A percentile compares a stretch with the other conserved stretches of the same genome.
phyloP scores from a whole-genome alignment of 139 green algal species.

The Coccomyxa sp. region DNA sequence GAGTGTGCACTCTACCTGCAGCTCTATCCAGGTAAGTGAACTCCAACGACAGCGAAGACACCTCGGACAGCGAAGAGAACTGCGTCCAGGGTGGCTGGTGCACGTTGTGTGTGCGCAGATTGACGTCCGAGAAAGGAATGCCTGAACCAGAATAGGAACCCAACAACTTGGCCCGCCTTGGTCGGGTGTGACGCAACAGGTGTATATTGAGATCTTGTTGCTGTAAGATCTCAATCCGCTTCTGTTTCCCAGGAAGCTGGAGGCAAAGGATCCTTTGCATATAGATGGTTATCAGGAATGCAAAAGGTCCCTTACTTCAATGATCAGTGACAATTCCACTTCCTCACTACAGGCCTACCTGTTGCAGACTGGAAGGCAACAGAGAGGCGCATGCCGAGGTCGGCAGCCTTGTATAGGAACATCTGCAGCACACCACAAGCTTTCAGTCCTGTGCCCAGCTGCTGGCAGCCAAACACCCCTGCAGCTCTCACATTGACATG shows the following conservation, averaged over 20 bases:
- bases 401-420: conserved; percentile 27
- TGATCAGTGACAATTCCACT: no score
- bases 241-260: no score
- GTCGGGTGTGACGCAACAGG: not conserved
- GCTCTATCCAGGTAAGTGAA: conserved; percentile 50
- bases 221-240: no score
- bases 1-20: not conserved
- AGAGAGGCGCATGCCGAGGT: conserved; percentile 38
- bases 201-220: no score
- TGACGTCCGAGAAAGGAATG: conserved; percentile 53
- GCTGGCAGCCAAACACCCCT: no score
- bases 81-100: conserved; percentile 20
- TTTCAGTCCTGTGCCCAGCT: not conserved
- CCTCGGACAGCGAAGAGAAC: conserved; percentile 64
- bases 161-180: not conserved
- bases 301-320: no score
- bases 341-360: conserved; percentile 2
- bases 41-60: conserved; percentile 74
- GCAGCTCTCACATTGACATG: not conserved
- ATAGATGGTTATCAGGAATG: no score
- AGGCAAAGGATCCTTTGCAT: no score
- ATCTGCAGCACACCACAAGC: not conserved
- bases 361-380: conserved; percentile 35
- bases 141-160: conserved; percentile 6
- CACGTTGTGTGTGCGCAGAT: conserved; percentile 30